Base-by-base conservation (phyloP, 345 rosid genomes). In the Eucalyptus microcorys region DNA sequence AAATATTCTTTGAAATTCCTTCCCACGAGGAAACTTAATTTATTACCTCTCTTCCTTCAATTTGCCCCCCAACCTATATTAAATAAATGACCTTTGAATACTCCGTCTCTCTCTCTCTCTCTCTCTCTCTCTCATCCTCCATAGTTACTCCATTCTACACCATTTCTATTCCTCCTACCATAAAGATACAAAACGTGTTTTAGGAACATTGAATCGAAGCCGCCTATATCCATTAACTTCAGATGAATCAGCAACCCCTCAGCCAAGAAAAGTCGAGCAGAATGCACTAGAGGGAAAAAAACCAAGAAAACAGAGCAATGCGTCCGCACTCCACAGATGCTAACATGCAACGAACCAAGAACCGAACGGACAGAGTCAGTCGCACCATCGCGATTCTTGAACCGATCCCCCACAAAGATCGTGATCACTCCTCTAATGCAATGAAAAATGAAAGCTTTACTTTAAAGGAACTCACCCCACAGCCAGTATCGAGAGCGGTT, bases 401-500 rank as follows among this genome's bases (percentile, higher is more conserved):
- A 71, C 43, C 14, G 11, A 71, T 37, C 83, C 81, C 27, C 61
- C 45, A 37, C 27, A 21, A 71, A 19, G 83, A 37, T 71, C 83
- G 83, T 17, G 83, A 71, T 71, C 83, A 7, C 83, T 37, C 83
- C 83, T 19, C 27, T 71, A 37, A 71, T 30, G 87, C 52, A 85
- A 85, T 85, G 53, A 85, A 11, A 27, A 37, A 61, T 43, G 43
- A 66, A 79, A 47, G 49, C 26, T 48, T 59, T 89, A 17, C 27
- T 88, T 14, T 27, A 32, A 43, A 14, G 10, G 21, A 22, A 93
- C 96, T 87, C 95, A 97, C 99, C 95, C 99, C 99, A 79, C 99
- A 97, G 7, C 99, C 99, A 81, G 99, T 96, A 87, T 97, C 99
- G 40, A 97, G 93, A 92, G 97, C 99, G 16, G 99, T 97, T 55